A percentile compares a stretch with the other conserved stretches of the same genome.
Conservation (phyloP, 768 basidiomycete genomes). For the Mycena galopus region DNA sequence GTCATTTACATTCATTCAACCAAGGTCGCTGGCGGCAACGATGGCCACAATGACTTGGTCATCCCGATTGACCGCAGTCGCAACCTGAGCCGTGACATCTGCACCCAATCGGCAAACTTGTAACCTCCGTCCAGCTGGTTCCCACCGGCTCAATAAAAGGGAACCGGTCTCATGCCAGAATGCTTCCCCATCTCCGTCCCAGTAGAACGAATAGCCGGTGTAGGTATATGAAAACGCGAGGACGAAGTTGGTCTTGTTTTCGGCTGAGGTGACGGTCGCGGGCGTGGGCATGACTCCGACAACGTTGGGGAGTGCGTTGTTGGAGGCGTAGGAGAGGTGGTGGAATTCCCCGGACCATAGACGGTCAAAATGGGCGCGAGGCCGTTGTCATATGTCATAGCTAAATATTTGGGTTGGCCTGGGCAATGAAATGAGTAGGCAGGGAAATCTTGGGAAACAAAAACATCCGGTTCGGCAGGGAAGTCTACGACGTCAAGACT, state of each 20-base stretch:
- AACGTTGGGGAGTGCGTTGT: slow-evolving; percentile 1
- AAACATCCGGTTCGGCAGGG: no score
- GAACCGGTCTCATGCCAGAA: slow-evolving; percentile 10
- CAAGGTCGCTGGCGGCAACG: no score
- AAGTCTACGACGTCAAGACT: no score
- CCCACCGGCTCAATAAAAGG: slow-evolving; percentile 14
- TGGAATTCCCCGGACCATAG: slow-evolving; percentile 17
- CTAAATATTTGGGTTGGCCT: neutral
- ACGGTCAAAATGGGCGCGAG: slow-evolving; percentile 21
- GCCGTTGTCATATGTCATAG: slow-evolving; percentile 17
- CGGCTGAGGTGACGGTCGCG: neutral
- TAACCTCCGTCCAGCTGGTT: slow-evolving; percentile 24
- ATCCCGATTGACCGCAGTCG: slow-evolving; percentile 4
- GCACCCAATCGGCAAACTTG: neutral
- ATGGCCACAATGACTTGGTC: slow-evolving; percentile 5
- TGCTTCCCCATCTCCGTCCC: slow-evolving; percentile 13
- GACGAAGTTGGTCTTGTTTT: slow-evolving; percentile 11
- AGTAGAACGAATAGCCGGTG: slow-evolving; percentile 21
- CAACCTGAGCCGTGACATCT: neutral
- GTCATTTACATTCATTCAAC: no score
- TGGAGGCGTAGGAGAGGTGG: slow-evolving; percentile 24
- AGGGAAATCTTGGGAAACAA: no score
- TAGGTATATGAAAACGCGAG: slow-evolving; percentile 20
- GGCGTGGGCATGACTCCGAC: slow-evolving; percentile 1
- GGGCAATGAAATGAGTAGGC: neutral